Percentiles rank a stretch among this genome's conserved stretches.
phyloP scores from a whole-genome alignment of 2,329 filamentous ascomycete species.

The Arachnomyces sp. region DNA sequence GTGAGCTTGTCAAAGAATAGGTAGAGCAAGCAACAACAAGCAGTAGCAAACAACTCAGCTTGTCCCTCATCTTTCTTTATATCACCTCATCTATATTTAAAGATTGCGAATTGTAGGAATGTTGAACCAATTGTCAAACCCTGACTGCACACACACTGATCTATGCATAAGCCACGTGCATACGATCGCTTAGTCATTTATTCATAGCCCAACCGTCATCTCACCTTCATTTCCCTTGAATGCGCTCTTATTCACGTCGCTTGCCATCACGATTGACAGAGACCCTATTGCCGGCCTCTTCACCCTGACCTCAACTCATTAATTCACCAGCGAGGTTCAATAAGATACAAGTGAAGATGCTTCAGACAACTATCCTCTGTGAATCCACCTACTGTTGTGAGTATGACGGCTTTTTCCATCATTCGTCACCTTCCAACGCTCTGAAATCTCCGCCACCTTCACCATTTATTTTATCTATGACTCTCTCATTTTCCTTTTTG shows the following conservation, averaged over 20 bases:
- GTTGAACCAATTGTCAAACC: no score
- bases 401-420: slow-evolving; percentile 9
- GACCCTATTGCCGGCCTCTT: slow-evolving; percentile 6
- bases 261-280: slow-evolving; percentile 8
- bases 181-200: slow-evolving; percentile 1
- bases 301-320: neutral
- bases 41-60: no score
- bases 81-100: neutral
- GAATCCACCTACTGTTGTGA: slow-evolving; percentile 22
- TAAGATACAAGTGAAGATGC: slow-evolving; percentile 25
- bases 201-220: slow-evolving; percentile 2
- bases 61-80: neutral
- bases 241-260: slow-evolving; percentile 3
- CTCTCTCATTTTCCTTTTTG: no score
- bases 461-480: no score
- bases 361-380: slow-evolving; percentile 19
- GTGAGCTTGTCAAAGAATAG: no score
- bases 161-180: no score
- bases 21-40: no score
- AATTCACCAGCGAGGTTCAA: slow-evolving; percentile 11
- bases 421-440: neutral
- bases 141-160: no score
- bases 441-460: neutral
- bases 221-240: slow-evolving; percentile 1
- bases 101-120: neutral